phyloP scores from a whole-genome alignment of 495 filamentous ascomycete species.

The Elaphomyces granulatus region DNA sequence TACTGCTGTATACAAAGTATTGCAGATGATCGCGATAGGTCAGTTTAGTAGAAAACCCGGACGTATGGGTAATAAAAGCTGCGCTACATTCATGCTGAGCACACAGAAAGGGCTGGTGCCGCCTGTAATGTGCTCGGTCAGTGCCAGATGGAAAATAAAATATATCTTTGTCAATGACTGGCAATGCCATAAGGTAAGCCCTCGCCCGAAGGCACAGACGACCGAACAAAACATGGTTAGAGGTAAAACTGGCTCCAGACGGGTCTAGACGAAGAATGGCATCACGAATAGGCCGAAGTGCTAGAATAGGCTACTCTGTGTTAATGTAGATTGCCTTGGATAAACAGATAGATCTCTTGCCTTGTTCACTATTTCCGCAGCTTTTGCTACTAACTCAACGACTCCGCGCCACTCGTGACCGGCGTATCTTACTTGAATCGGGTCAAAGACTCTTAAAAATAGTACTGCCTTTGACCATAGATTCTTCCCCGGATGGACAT shows the following conservation, averaged over 20 bases:
- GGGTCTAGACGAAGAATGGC: constrained; percentile 63
- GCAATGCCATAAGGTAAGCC: constrained; percentile 41
- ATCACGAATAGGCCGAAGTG: constrained; percentile 42
- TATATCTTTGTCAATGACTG: constrained; percentile 53
- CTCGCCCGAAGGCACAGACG: constrained; percentile 43
- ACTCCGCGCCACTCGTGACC: constrained; percentile 39
- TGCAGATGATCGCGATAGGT: constrained; percentile 46
- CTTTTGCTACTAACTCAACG: constrained; percentile 29
- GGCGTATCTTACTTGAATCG: constrained; percentile 44
- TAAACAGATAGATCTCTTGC: constrained; percentile 19
- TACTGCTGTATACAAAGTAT: constrained; percentile 66
- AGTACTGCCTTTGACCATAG: constrained; percentile 34
- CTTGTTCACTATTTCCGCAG: constrained; percentile 27
- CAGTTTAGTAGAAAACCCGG: constrained; percentile 44
- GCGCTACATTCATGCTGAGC: constrained; percentile 19
- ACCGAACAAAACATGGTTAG: constrained; percentile 45
- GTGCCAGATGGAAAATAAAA: constrained; percentile 45
- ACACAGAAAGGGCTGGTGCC: constrained; percentile 12
- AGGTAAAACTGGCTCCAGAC: constrained; percentile 54
- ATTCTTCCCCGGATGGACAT: constrained; percentile 18
- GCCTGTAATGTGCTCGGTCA: constrained; percentile 12
- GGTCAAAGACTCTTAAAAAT: constrained; percentile 42
- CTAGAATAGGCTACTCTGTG: constrained; percentile 37
- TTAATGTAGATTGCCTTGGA: not conserved
- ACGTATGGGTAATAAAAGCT: constrained; percentile 40